A percentile compares a stretch with the other conserved stretches of the same genome.
Conservation (phyloP, 805 yeast species). For the Lipomyces mesembrius region DNA sequence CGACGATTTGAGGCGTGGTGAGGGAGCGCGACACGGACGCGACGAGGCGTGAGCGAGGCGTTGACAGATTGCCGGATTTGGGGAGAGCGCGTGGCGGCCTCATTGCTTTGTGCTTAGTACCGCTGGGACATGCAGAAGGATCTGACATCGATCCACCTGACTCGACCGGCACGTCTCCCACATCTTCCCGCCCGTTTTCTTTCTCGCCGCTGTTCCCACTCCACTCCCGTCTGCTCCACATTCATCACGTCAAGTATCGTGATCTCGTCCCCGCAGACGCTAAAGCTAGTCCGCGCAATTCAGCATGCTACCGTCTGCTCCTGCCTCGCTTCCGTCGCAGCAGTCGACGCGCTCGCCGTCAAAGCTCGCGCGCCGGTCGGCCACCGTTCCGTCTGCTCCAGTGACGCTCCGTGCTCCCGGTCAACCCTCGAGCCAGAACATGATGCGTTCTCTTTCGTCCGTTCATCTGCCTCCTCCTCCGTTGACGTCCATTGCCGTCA, state of each 20-base stretch:
- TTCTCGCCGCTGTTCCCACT: not conserved
- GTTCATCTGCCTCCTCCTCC: conserved; percentile 39
- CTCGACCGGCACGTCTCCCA: not conserved
- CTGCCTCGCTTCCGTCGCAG: conserved; percentile 5
- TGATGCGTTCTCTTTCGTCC: conserved; percentile 36
- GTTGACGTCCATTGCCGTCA: conserved; percentile 29
- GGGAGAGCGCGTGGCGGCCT: not conserved
- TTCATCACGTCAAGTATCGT: not conserved
- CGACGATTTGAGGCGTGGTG: not conserved
- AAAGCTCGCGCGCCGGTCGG: conserved; percentile 28
- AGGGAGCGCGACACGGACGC: not conserved
- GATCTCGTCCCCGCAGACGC: not conserved
- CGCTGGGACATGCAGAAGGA: not conserved
- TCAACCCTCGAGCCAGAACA: conserved; percentile 20
- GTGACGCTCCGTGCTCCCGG: conserved; percentile 25
- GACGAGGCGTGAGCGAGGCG: not conserved
- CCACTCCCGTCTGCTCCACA: not conserved
- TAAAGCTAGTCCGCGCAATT: not conserved
- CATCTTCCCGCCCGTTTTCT: not conserved
- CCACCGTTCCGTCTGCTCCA: conserved; percentile 15
- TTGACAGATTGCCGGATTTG: not conserved
- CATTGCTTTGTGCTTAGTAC: not conserved
- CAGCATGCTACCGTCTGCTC: conserved; percentile 12
- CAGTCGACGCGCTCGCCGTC: conserved; percentile 27
- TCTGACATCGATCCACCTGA: not conserved